phyloP scores from a whole-genome alignment of 148 eudicot genomes.

The Rhododendron mucronatum region DNA sequence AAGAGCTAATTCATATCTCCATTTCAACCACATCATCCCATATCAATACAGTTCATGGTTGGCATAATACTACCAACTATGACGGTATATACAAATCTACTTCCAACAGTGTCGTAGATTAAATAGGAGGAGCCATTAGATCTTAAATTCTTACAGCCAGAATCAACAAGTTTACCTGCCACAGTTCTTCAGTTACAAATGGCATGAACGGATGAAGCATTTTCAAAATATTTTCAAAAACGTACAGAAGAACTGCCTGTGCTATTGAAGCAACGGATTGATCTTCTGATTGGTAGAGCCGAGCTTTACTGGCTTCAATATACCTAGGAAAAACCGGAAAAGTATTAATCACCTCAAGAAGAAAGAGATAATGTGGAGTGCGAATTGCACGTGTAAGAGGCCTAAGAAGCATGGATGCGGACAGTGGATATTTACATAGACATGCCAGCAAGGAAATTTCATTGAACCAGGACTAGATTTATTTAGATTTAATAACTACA shows the following conservation, averaged over 20 bases:
- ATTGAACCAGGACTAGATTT: background rate
- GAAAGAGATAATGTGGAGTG: background rate
- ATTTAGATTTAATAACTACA: background rate
- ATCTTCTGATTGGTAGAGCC: slow-evolving; percentile 66
- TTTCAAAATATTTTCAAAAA: slow-evolving; percentile 72
- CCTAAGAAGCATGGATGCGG: background rate
- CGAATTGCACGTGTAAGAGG: background rate
- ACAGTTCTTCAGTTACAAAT: slow-evolving; percentile 92
- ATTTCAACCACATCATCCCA: background rate
- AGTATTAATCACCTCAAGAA: background rate
- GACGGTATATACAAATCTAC: background rate
- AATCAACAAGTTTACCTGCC: slow-evolving; percentile 65
- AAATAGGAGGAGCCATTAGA: background rate
- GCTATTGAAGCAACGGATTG: slow-evolving; percentile 44
- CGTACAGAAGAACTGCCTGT: slow-evolving; percentile 84
- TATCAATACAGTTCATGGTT: background rate
- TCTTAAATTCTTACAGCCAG: background rate
- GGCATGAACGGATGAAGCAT: slow-evolving; percentile 99
- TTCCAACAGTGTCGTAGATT: background rate
- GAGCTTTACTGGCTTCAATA: slow-evolving; percentile 98
- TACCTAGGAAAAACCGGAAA: slow-evolving; percentile 49
- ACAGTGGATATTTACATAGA: background rate
- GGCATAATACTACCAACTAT: background rate
- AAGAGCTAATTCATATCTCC: background rate
- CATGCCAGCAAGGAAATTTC: background rate